Evolutionary conservation across 495 filamentous ascomycete genomes (phyloP), one percentile per base, ranked within the genome.

Genomic region (Daldinia caldariorum): DNA sequence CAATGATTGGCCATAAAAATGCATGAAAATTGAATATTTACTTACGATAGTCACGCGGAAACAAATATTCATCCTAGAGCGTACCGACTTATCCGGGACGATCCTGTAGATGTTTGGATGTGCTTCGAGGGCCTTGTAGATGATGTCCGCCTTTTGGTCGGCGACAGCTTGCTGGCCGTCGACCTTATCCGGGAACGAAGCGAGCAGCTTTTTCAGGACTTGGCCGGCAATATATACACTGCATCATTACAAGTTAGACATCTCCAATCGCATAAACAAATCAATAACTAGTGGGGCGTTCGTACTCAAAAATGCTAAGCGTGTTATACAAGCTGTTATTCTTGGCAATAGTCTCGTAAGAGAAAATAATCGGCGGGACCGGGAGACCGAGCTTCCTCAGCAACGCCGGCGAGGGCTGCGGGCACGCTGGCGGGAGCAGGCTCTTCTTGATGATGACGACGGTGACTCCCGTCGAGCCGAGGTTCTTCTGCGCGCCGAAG

Each of bases 271-370:
- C 35, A 0, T 22, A n/a, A 32, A 37, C 2, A 10, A 5, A 14
- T 39, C 1, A 26, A 26, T 26, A 26, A 26, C 26, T 26, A 26
- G 26, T 3, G 26, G 7, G 32, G 31, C 10, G 41, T 16, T 70
- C 83, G 58, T 75, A 87, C 82, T 92, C 92, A 79, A 97, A 97
- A 72, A 98, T 97, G 66, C 91, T 92, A 29, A 98, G 84, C 2
- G 94, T 98, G 82, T 97, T 97, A 82, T 97, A 97, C 58, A 98
- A 83, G 67, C 89, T 92, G 82, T 93, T 93, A 79, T 94, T 93
- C 83, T 94, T 94, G 18, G 92, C 90, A 39, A 92, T 87, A 0
- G 86, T 90, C 51, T 90, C 86, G 78, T 94, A 98, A 77, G 92
- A 87, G 45, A 97, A 81, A 41, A 97, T 86, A 7, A 92, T 85